Evolutionary conservation across 2,329 filamentous ascomycete species (phyloP).

Genomic region (Xylariales sp.): DNA sequence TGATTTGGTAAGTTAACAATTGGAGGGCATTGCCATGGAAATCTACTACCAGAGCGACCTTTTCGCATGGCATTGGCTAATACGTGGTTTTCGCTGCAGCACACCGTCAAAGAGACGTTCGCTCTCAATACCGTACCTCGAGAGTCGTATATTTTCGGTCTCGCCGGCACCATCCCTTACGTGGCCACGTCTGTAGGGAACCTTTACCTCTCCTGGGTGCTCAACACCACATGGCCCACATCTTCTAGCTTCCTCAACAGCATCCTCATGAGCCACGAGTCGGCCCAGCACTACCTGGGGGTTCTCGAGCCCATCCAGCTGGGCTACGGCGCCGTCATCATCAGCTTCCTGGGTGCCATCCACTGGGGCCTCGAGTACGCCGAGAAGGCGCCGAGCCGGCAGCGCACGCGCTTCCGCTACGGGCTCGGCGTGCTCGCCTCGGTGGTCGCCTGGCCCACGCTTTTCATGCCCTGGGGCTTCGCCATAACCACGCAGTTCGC

Average conservation of each 20-base stretch:
- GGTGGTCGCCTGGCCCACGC: slow-evolving; percentile 82
- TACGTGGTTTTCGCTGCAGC: too few species aligned
- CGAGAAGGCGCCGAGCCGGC: slow-evolving; percentile 52
- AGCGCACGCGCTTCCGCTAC: slow-evolving; percentile 75
- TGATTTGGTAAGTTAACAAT: slow-evolving; percentile 59
- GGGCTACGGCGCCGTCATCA: slow-evolving; percentile 86
- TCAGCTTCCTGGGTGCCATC: slow-evolving; percentile 89
- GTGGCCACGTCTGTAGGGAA: slow-evolving; percentile 79
- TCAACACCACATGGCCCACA: slow-evolving; percentile 61
- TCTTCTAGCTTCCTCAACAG: slow-evolving; percentile 62
- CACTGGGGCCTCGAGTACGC: slow-evolving; percentile 91
- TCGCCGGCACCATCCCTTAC: slow-evolving; percentile 81
- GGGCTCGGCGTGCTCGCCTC: slow-evolving; percentile 77
- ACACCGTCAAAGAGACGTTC: slow-evolving; percentile 70
- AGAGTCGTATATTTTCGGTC: slow-evolving; percentile 63
- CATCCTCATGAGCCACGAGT: slow-evolving; percentile 63
- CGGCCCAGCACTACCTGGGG: slow-evolving; percentile 67
- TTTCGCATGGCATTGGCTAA: too few species aligned
- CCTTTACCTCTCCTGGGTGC: slow-evolving; percentile 75
- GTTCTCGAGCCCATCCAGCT: slow-evolving; percentile 83
- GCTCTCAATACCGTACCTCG: slow-evolving; percentile 59
- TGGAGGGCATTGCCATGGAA: too few species aligned
- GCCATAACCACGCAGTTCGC: slow-evolving; percentile 83
- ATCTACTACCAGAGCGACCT: too few species aligned
- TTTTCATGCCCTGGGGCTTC: slow-evolving; percentile 78